phyloP scores from a whole-genome alignment of 768 basidiomycete genomes.

The Lactifluus rugatus region DNA sequence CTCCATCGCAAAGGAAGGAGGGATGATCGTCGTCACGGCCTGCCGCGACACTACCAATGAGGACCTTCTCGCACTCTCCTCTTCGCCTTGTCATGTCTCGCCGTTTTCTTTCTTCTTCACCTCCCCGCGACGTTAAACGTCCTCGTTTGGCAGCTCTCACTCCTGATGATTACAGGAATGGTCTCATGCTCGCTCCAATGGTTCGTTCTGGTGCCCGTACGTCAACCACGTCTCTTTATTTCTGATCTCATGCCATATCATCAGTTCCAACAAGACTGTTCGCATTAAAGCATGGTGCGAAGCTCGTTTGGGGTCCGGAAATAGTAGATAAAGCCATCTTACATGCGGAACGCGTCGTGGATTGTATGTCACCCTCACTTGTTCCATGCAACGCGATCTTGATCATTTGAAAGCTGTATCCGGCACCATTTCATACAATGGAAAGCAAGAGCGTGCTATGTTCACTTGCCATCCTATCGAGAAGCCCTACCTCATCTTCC shows the following conservation, averaged over 20 bases:
- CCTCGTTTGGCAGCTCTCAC: slow-evolving; percentile 35
- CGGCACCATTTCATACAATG: slow-evolving; percentile 81
- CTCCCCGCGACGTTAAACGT: slow-evolving; percentile 15
- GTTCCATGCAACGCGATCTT: background rate
- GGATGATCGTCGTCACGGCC: background rate
- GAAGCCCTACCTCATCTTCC: slow-evolving; percentile 89
- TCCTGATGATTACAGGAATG: slow-evolving; percentile 71
- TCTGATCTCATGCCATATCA: slow-evolving; percentile 3
- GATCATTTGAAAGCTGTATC: slow-evolving; percentile 50
- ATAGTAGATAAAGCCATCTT: slow-evolving; percentile 94
- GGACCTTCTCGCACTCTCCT: background rate
- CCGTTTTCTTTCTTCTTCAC: slow-evolving; percentile 15
- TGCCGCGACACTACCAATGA: background rate
- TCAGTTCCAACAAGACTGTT: slow-evolving; percentile 79
- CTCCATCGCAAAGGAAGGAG: slow-evolving; percentile 29
- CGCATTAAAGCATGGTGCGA: slow-evolving; percentile 86
- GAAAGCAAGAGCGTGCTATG: slow-evolving; percentile 65
- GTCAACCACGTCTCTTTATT: slow-evolving; percentile 24
- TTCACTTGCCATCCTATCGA: slow-evolving; percentile 93
- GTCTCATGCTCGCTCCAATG: slow-evolving; percentile 96
- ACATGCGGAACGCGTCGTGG: slow-evolving; percentile 70
- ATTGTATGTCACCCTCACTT: slow-evolving; percentile 49
- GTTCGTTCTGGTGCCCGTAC: slow-evolving; percentile 84
- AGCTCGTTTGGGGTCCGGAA: slow-evolving; percentile 94
- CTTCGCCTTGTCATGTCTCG: slow-evolving; percentile 11